A percentile compares a stretch with the other conserved stretches of the same genome.
phyloP scores from a whole-genome alignment of 345 rosid species.

The Eucalyptus erythrocorys region DNA sequence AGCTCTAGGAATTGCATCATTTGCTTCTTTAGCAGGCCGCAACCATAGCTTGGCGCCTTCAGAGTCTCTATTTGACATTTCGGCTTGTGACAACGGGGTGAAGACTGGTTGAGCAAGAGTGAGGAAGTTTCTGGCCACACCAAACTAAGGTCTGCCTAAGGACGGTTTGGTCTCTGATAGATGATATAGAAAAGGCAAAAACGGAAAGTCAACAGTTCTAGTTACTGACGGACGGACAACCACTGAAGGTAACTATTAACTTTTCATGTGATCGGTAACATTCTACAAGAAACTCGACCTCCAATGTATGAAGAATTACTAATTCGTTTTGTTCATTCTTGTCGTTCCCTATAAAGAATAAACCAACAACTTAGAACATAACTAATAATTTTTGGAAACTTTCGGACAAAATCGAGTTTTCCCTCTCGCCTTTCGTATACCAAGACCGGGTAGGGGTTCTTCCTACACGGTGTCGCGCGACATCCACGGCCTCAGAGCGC shows the following conservation, averaged over 20 bases:
- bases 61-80: not conserved
- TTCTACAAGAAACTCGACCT: not conserved
- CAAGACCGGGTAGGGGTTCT: not conserved
- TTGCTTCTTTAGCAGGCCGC: not conserved
- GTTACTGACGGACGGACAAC: not conserved
- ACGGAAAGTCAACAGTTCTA: not conserved
- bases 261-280: not conserved
- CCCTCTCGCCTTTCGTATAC: not conserved
- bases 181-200: not conserved
- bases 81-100: not conserved
- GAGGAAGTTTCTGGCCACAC: not conserved
- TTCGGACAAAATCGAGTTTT: no score
- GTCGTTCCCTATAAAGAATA: not conserved
- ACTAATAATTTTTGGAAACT: not conserved
- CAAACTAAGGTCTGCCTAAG: not conserved
- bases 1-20: not conserved
- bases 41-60: not conserved
- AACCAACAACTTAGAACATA: not conserved
- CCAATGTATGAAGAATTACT: not conserved
- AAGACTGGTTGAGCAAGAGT: not conserved
- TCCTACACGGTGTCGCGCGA: not conserved
- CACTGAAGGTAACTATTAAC: not conserved
- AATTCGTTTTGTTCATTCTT: not conserved
- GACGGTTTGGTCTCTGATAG: not conserved
- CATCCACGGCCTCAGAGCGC: not conserved